Conservation (phyloP, 176 grass and related monocot genomes). For the Ananas comosus region DNA sequence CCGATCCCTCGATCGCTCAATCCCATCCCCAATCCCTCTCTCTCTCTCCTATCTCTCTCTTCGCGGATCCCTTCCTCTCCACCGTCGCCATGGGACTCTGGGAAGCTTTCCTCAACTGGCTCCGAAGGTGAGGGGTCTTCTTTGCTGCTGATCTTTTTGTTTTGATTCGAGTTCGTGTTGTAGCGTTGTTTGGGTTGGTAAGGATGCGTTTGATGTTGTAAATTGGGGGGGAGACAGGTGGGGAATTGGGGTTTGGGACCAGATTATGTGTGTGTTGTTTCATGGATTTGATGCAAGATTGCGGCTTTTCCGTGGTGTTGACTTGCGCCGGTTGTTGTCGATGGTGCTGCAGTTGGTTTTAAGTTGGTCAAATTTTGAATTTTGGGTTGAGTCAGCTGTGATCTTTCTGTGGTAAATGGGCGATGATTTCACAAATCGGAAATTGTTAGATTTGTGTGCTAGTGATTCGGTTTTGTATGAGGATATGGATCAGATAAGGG, state of each 20-base stretch:
- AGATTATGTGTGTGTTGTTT: too few species aligned
- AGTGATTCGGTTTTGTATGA: background rate
- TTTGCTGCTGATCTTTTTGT: background rate
- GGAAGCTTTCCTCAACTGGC: constrained; percentile 99
- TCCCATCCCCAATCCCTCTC: background rate
- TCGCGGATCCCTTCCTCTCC: background rate
- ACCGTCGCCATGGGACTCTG: constrained; percentile 61
- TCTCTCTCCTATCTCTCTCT: constrained; percentile 2
- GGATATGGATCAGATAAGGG: background rate
- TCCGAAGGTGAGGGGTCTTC: constrained; percentile 49
- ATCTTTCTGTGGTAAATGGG: background rate
- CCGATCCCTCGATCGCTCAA: background rate
- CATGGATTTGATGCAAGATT: background rate
- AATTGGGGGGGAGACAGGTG: too few species aligned
- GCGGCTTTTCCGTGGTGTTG: background rate
- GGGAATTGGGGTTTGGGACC: too few species aligned
- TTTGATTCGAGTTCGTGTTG: background rate
- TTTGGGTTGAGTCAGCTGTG: background rate
- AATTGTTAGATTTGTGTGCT: too few species aligned
- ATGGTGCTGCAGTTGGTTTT: background rate
- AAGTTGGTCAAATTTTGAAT: background rate
- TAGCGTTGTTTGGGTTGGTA: background rate
- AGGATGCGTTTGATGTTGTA: background rate
- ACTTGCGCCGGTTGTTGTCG: background rate
- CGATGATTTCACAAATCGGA: too few species aligned